Evolutionary conservation across 2,329 filamentous ascomycete species (phyloP).

Genomic region (Alternaria ethzedia): DNA sequence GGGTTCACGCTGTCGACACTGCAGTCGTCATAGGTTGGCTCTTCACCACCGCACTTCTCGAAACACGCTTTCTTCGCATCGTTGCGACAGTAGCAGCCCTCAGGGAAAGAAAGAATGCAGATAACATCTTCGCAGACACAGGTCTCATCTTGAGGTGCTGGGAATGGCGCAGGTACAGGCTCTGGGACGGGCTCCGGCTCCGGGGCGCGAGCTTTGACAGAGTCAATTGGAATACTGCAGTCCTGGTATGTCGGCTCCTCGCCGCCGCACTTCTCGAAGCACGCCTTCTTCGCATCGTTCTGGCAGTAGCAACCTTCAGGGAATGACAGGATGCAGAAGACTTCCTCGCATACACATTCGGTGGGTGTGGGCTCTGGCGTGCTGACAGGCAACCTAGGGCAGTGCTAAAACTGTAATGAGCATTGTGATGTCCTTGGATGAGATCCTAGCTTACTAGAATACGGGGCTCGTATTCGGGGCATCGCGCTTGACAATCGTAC

Average conservation of each 20-base stretch:
- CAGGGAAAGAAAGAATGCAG: slow-evolving; percentile 31
- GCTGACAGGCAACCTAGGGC: not conserved
- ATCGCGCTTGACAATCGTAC: slow-evolving; percentile 26
- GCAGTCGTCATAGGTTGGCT: not conserved
- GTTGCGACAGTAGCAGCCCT: slow-evolving; percentile 36
- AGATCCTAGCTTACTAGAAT: not conserved
- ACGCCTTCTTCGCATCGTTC: slow-evolving; percentile 26
- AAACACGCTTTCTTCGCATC: slow-evolving; percentile 27
- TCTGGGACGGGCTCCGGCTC: not conserved
- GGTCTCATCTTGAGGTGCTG: not conserved
- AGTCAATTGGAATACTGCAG: not conserved
- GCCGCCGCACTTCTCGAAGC: slow-evolving; percentile 35
- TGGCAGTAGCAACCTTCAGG: slow-evolving; percentile 37
- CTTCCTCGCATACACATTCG: slow-evolving; percentile 4
- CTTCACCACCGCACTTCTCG: slow-evolving; percentile 30
- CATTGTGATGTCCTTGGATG: too few relatives aligned
- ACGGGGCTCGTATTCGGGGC: slow-evolving; percentile 27
- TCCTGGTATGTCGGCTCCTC: not conserved
- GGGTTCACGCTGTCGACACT: not conserved
- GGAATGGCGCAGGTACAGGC: not conserved
- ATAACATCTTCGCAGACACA: slow-evolving; percentile 26
- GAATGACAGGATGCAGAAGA: slow-evolving; percentile 30
- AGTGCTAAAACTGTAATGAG: not conserved
- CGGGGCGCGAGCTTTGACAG: not conserved
- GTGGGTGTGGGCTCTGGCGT: not conserved